Base-by-base conservation (phyloP, 192 early-diverging fungal species). In the Backusella circina region DNA sequence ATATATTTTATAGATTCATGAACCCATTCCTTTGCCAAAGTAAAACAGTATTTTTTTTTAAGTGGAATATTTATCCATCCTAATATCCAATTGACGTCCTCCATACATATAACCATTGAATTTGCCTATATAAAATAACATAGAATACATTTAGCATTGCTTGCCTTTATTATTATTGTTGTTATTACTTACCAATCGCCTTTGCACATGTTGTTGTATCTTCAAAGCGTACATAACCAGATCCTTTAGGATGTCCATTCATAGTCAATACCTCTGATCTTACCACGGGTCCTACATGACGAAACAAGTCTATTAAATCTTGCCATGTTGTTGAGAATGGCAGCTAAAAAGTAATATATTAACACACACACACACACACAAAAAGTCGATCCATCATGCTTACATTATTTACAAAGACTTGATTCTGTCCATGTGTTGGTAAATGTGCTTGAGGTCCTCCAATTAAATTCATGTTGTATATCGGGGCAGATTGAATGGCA, bases 311-410 rank as follows among this genome's bases (percentile, higher is more conserved):
- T 69, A 83, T 88, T 15, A 89, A 72, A 57, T 89, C 88, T 41
- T 88, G 84, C 67, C 85, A 81, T 9, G 88, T 89, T 26, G 88
- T 89, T 23, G 86, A 82, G 21, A 84, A 88, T 5, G 88, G 88
- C 18, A 89, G 47, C 88, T 89, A 47, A 64, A 65, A 50, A 39
- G 3, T 41, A 16, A 0, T 5, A 65, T 28, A 65, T 13, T 12
- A 65, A 33, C 26, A 28, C n/a, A n/a, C n/a, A n/a, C n/a, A n/a
- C n/a, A n/a, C n/a, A n/a, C n/a, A n/a, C n/a, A n/a, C n/a, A n/a
- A n/a, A 35, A 35, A 5, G 33, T 35, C 33, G 33, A 35, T 35
- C 33, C 2, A 2, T 35, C 5, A 35, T 35, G 5, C 5, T 85
- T 78, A 85, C 84, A 67, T 85, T 84, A 31, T 77, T 82, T 16